Conservation (phyloP, 1,284 basidiomycete species). For the Moesziomyces antarcticus region DNA sequence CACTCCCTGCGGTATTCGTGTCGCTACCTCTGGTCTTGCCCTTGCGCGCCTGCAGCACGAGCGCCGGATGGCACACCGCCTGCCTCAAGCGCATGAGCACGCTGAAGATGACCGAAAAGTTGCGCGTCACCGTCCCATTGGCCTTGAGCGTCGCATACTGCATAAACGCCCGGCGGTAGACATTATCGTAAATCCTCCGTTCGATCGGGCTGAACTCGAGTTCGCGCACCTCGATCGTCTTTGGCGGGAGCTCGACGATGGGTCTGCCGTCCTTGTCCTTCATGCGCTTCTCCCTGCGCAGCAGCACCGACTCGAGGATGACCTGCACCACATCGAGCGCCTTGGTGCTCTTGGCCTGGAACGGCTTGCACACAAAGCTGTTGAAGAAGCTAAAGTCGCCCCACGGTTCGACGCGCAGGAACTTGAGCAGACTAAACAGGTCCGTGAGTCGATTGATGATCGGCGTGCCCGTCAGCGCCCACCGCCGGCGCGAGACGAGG, state of each 20-base stretch:
- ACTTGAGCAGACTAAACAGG: constrained; percentile 74
- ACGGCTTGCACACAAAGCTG: constrained; percentile 64
- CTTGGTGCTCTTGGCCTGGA: constrained; percentile 60
- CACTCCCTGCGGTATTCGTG: constrained; percentile 7
- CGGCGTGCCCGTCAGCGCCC: constrained; percentile 94
- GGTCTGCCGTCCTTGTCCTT: constrained; percentile 85
- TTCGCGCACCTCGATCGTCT: constrained; percentile 73
- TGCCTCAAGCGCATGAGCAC: constrained; percentile 69
- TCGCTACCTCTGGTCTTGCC: constrained; percentile 8
- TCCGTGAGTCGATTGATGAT: constrained; percentile 94
- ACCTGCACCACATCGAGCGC: constrained; percentile 66
- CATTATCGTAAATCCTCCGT: constrained; percentile 67
- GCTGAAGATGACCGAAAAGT: constrained; percentile 69
- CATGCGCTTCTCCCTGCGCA: constrained; percentile 91
- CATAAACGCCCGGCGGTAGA: constrained; percentile 62
- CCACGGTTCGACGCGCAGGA: constrained; percentile 91
- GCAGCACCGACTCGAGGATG: constrained; percentile 71
- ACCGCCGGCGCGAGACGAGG: constrained; percentile 80
- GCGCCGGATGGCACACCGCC: constrained; percentile 69
- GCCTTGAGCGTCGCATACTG: constrained; percentile 57
- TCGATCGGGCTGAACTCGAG: constrained; percentile 59
- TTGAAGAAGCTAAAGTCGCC: constrained; percentile 67
- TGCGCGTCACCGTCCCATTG: constrained; percentile 58
- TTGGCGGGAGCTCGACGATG: constrained; percentile 88
- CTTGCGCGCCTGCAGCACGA: constrained; percentile 64